A percentile compares a stretch with the other conserved stretches of the same genome.
Conservation (phyloP, 1,284 basidiomycete genomes). For the Cryptococcus sp. region DNA sequence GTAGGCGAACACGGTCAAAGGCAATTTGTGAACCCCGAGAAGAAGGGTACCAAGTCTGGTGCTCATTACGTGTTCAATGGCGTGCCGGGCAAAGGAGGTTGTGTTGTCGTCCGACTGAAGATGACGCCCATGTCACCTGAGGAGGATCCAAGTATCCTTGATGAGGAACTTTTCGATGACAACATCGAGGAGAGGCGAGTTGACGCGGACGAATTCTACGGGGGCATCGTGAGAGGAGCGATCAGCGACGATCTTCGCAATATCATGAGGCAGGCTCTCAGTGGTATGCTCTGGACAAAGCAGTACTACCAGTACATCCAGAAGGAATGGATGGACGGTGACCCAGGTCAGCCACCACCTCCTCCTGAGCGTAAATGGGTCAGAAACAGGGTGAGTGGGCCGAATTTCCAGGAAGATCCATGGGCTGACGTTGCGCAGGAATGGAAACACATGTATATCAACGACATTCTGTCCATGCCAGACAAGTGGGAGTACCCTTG, state of each 20-base stretch:
- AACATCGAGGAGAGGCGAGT: conserved; percentile 81
- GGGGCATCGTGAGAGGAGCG: conserved; percentile 71
- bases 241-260: conserved; percentile 90
- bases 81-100: conserved; percentile 88
- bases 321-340: conserved; percentile 92
- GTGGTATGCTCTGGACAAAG: conserved; percentile 99
- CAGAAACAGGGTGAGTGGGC: conserved; percentile 69
- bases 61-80: conserved; percentile 86
- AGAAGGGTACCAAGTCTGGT: conserved; percentile 86
- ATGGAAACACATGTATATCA: conserved; percentile 93
- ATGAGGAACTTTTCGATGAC: conserved; percentile 88
- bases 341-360: conserved; percentile 90
- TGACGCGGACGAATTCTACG: conserved; percentile 96
- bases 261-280: conserved; percentile 95
- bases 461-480: conserved; percentile 96
- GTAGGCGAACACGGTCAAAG: conserved; percentile 33
- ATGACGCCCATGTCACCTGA: conserved; percentile 75
- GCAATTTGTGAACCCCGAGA: conserved; percentile 80
- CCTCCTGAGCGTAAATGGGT: conserved; percentile 84
- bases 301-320: conserved; percentile 96
- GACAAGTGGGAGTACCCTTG: conserved; percentile 99
- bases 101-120: conserved; percentile 92
- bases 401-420: not conserved
- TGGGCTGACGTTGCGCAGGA: conserved; percentile 57
- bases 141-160: conserved; percentile 76